A percentile compares a stretch with the other conserved stretches of the same genome.
These are phyloP conservation scores for Daldinia sp. DNA, from an alignment of 2,329 filamentous ascomycete genomes.

Conservation along the genomic window DNA sequence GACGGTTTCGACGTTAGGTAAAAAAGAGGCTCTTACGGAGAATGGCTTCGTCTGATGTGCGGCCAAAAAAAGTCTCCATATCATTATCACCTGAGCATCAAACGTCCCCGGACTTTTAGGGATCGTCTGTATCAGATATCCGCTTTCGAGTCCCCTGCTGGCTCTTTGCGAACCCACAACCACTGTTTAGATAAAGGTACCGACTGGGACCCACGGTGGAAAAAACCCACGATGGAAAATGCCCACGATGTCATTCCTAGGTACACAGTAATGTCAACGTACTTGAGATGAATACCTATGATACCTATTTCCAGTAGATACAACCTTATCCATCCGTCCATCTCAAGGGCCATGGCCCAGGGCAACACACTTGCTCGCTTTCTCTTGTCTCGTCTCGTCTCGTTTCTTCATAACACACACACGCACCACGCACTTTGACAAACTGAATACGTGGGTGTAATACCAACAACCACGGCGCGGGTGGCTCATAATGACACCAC, in stretches of 20 bases:
- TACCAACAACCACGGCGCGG: constrained; percentile 29
- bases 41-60: constrained; percentile 29
- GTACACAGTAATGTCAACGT: no score
- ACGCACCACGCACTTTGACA: not conserved
- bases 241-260: constrained; percentile 31
- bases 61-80: constrained; percentile 7
- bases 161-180: constrained; percentile 22
- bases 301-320: no score
- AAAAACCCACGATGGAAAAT: constrained; percentile 30
- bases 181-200: constrained; percentile 12
- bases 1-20: constrained; percentile 9
- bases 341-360: no score
- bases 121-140: constrained; percentile 42
- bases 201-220: constrained; percentile 24
- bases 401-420: no score
- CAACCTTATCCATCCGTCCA: no score
- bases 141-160: constrained; percentile 32
- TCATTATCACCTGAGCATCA: constrained; percentile 26
- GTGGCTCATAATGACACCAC: constrained; percentile 40
- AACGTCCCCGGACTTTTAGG: constrained; percentile 37
- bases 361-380: not conserved
- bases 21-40: constrained; percentile 10
- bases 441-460: constrained; percentile 14
- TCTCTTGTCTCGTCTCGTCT: not conserved
- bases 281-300: no score